Evolutionary conservation across 2,329 filamentous ascomycete genomes (phyloP), one percentile per base, ranked within the genome.

Genomic region (Colletotrichum sp.): DNA sequence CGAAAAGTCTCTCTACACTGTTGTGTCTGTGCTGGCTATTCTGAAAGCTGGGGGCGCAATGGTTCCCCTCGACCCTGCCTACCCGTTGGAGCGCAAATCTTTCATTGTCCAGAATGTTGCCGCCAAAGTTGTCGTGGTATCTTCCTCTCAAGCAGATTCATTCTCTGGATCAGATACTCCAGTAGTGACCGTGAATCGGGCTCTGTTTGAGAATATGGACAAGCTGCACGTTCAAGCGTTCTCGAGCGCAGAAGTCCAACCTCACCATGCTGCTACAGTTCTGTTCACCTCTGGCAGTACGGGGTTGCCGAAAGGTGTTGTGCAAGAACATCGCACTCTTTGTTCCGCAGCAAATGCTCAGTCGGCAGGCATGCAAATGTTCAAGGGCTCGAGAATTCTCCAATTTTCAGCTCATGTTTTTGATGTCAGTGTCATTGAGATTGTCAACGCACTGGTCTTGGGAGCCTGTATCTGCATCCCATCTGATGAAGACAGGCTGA

Each of bases 201-300:
- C 15, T 10, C 36, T 71, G 15, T 71, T 75, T 8, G 18, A 18
- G 32, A 38, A 16, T 2, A 60, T 71, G 10, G 52, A 75, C 15
- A 69, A 71, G 18, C 32, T 55, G 6, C 8, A 58, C 8, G 36
- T 65, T 21, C 13, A 34, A 8, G 24, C 48, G 5, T 71, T 71
- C 43, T 75, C 61, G 5, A 62, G 69, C 61, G 26, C 21, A 7
- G 30, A 60, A 8, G 72, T 61, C n/a, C 34, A 38, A 9, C 68
- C 72, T 21, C 24, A 66, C 18, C 66, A 75, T 43, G 73, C 70
- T 24, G 73, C 70, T 5, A 83, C 82, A 43, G 85, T 89, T 78
- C 88, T 90, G 79, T 90, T 89, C 79, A 90, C 89, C 21, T 90
- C 88, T 9, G 89, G 89, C 9, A 90, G 87, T 36, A 90, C 89